These are phyloP conservation scores for Dalechampia spathulata DNA, from an alignment of 441 rosid species.

Conservation along the genomic window DNA sequence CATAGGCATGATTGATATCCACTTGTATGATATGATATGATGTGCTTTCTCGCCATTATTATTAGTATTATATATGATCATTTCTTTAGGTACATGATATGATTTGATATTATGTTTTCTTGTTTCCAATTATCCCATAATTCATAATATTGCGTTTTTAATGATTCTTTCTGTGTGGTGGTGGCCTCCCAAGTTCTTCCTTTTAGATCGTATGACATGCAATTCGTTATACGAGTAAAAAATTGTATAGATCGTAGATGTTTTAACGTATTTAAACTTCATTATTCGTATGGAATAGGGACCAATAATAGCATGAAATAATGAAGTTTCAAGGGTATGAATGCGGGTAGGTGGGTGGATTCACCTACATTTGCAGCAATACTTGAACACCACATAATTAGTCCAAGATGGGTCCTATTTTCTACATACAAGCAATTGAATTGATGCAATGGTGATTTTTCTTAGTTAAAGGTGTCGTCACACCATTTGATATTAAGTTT, in stretches of 20 bases:
- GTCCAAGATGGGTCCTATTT: not conserved
- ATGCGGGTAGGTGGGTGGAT: not conserved
- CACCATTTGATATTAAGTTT: no score
- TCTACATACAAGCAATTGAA: not conserved
- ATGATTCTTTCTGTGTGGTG: conserved; percentile 17
- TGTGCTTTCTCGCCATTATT: conserved; percentile 13
- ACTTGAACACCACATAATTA: not conserved
- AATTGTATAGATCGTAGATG: no score
- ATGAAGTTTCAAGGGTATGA: not conserved
- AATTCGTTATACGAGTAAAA: no score
- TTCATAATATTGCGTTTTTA: conserved; percentile 8
- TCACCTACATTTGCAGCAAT: not conserved
- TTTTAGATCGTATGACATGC: no score
- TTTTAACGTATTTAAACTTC: no score
- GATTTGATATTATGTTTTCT: conserved; percentile 23
- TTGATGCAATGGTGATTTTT: no score
- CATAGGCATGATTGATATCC: conserved; percentile 22
- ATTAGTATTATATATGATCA: no score
- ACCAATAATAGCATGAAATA: not conserved
- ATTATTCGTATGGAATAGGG: no score
- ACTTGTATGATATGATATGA: conserved; percentile 19
- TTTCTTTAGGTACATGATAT: conserved; percentile 8
- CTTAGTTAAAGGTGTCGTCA: no score
- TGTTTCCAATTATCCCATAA: conserved; percentile 10
- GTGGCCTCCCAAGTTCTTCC: not conserved